phyloP scores from a whole-genome alignment of 83 land plant genomes.

The Picea engelmannii region DNA sequence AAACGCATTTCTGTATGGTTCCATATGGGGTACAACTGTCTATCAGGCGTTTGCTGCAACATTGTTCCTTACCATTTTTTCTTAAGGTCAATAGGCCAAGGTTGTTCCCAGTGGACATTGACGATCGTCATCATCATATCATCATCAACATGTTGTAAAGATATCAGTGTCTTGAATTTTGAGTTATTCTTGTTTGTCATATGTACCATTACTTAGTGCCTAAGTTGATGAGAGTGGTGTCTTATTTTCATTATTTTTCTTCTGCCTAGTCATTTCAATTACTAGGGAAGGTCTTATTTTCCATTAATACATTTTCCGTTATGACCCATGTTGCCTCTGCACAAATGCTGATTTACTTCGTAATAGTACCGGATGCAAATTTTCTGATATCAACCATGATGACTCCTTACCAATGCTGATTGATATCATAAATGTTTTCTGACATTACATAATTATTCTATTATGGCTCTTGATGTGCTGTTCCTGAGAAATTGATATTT shows the following conservation, averaged over 20 bases:
- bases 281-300: background rate
- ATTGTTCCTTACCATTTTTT: no score
- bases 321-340: background rate
- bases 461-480: no score
- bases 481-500: no score
- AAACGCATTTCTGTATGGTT: no score
- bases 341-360: background rate
- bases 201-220: background rate
- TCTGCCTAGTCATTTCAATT: background rate
- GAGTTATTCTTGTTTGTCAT: background rate
- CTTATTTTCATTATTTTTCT: background rate
- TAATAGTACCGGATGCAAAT: no score
- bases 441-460: no score
- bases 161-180: background rate
- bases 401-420: no score
- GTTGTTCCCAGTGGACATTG: background rate
- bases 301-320: background rate
- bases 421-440: no score
- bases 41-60: no score
- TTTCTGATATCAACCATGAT: no score
- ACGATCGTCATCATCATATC: background rate
- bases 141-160: background rate
- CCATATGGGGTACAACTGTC: no score
- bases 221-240: background rate
- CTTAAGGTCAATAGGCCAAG: no score